Evolutionary conservation across 306 rosid genomes (phyloP).

Genomic region (Casuarina cunninghamiana): DNA sequence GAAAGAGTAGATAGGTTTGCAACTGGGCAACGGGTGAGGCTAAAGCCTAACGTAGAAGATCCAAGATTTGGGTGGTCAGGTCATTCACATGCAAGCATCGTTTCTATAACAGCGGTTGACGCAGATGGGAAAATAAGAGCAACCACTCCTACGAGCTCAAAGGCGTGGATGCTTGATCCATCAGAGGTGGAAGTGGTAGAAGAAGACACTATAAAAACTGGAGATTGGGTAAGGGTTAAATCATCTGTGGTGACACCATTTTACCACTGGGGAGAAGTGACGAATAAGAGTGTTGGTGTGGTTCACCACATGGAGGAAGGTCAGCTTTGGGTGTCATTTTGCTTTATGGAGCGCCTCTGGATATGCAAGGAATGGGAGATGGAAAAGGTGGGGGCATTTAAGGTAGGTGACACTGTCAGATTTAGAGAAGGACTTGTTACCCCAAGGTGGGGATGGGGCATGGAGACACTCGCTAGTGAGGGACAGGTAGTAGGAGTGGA

Average conservation of each 20-base stretch:
- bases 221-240: conserved; percentile 92
- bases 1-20: conserved; percentile 58
- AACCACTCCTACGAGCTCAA: conserved; percentile 83
- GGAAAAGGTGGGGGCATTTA: conserved; percentile 70
- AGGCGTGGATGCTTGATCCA: conserved; percentile 94
- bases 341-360: conserved; percentile 84
- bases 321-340: conserved; percentile 79
- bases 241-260: conserved; percentile 80
- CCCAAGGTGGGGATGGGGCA: conserved; percentile 99
- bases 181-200: conserved; percentile 78
- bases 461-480: conserved; percentile 94
- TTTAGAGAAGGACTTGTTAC: conserved; percentile 80
- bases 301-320: conserved; percentile 86
- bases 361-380: conserved; percentile 85
- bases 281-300: conserved; percentile 77
- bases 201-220: conserved; percentile 68
- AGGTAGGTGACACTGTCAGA: conserved; percentile 76
- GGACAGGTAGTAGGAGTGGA: conserved; percentile 92
- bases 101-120: conserved; percentile 77
- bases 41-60: conserved; percentile 58
- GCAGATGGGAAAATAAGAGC: conserved; percentile 92
- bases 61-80: conserved; percentile 98
- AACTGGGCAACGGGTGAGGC: conserved; percentile 79
- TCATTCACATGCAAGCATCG: conserved; percentile 71
- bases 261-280: conserved; percentile 98